Evolutionary conservation across 129 eudicot species (phyloP), one percentile per base, ranked within the genome.

Genomic region (Pulicaria dysenterica): DNA sequence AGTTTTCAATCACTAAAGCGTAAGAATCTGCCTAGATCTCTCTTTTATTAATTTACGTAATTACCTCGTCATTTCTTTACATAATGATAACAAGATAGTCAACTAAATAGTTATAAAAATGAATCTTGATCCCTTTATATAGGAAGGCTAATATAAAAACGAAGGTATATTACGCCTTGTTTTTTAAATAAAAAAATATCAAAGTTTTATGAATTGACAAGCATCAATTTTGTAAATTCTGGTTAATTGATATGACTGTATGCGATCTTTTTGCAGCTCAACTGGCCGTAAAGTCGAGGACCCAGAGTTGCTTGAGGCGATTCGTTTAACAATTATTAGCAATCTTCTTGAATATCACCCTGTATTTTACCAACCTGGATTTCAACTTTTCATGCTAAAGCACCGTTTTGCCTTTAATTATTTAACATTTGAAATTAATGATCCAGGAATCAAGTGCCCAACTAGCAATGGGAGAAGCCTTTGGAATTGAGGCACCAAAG

Each of bases 381-480:
- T 24, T 24, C 31, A 24, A 24, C 31, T 46, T 31, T 71, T 42
- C n/a, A n/a, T 65, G 55, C 71, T 79, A 40, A 11, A 75, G 24
- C 59, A 43, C 48, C 10, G 7, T 15, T 24, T 37, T 58, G 5
- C 16, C 17, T 55, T 61, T 66, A n/a, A 15, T 4, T 24, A n/a
- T 46, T 42, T 49, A 59, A 37, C 19, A 31, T 64, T 46, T 58
- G 48, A 37, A 68, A 42, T 58, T 77, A 43, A 65, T 67, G 66
- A 63, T 75, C 48, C 84, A 90, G 97, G 98, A 94, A 74, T 94
- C 98, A 63, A 94, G 98, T 77, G 76, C 83, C 44, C 95, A 84
- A 69, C 75, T 94, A 79, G 97, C 97, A 8, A 80, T 94, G 98
- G 98, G 98, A 69, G 92, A 82, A 78, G 88, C 98, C 68, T 94